Conservation (phyloP, 192 early-diverging fungal species). For the Dissophora ornata region DNA sequence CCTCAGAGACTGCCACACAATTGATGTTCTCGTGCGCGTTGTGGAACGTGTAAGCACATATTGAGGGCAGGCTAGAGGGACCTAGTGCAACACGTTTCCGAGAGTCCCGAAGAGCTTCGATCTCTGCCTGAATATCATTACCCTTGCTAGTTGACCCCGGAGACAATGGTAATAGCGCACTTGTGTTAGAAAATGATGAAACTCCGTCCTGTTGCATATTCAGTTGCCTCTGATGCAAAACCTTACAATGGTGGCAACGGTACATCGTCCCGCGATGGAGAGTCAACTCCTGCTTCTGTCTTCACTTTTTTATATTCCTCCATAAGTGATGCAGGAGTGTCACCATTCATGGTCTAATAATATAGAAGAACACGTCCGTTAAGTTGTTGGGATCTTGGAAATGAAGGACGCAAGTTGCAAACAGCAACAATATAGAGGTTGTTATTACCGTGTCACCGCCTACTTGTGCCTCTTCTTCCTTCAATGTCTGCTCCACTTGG, state of each 20-base stretch:
- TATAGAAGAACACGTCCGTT: not conserved
- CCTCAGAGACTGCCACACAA: constrained; percentile 85
- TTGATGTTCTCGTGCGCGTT: constrained; percentile 92
- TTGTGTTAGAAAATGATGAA: too few relatives aligned
- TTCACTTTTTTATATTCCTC: constrained; percentile 70
- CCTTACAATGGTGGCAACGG: constrained; percentile 78
- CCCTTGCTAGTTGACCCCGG: too few relatives aligned
- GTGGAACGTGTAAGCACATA: constrained; percentile 96
- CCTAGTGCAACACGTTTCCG: constrained; percentile 78
- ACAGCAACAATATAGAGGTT: too few relatives aligned
- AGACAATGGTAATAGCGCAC: too few relatives aligned
- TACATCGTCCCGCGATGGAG: constrained; percentile 71
- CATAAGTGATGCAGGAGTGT: constrained; percentile 54
- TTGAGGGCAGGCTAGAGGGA: constrained; percentile 78
- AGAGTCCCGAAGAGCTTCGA: constrained; percentile 82
- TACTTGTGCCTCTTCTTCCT: constrained; percentile 66
- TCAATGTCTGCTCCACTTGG: constrained; percentile 85
- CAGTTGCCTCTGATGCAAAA: too few relatives aligned
- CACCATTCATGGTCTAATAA: constrained; percentile 39
- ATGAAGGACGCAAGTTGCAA: too few relatives aligned
- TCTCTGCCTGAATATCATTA: constrained; percentile 80
- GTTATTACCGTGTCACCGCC: constrained; percentile 8
- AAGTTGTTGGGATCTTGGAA: too few relatives aligned
- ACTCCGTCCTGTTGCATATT: too few relatives aligned
- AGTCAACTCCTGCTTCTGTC: constrained; percentile 68